Evolutionary conservation across 306 rosid species (phyloP), one percentile per base, ranked within the genome.

Genomic region (Chamaecrista fasciculata): DNA sequence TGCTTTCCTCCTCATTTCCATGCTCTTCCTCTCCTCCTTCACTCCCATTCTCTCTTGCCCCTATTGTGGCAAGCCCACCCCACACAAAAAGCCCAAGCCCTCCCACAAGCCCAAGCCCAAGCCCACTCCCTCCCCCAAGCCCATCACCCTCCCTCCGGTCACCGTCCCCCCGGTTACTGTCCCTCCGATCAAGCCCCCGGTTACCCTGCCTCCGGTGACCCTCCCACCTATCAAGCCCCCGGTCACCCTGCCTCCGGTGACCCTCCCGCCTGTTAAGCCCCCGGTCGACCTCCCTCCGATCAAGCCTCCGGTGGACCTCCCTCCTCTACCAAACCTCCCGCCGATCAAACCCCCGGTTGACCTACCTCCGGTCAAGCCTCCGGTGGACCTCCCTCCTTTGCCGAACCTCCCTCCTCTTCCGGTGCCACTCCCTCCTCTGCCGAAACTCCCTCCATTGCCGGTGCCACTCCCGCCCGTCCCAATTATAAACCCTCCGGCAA

Each of bases 11-110:
- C 71, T 95, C 80, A 70, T 95, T 61, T 91, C 74, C 88, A 89
- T 91, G 86, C 88, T 95, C 57, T 75, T 89, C 80, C 10, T 89
- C 21, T 91, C 99, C 73, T 78, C 93, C 0, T 77, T 79, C 55
- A 43, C 95, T 14, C 95, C 99, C 50, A 89, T 90, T 50, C 85
- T 87, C 4, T 92, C 85, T 8, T 89, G 97, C 67, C 82, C 81
- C 43, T 42, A 40, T 16, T 95, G 99, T 26, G 87, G 89, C 0
- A 79, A 81, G 2, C 86, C 86, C 0, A 77, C 84, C 0, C 91
- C 86, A 6, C 78, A 86, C 0, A 75, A 85, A 7, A 81, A 69
- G 36, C 82, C 34, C 80, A 83, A 66, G 0, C 81, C 82, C 8
- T 0, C 4, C 19, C 78, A 48, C 28, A 77, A 50, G 37, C 91